These are phyloP conservation scores for Auriscalpium vulgare DNA, from an alignment of 768 basidiomycete genomes.

Conservation along the genomic window DNA sequence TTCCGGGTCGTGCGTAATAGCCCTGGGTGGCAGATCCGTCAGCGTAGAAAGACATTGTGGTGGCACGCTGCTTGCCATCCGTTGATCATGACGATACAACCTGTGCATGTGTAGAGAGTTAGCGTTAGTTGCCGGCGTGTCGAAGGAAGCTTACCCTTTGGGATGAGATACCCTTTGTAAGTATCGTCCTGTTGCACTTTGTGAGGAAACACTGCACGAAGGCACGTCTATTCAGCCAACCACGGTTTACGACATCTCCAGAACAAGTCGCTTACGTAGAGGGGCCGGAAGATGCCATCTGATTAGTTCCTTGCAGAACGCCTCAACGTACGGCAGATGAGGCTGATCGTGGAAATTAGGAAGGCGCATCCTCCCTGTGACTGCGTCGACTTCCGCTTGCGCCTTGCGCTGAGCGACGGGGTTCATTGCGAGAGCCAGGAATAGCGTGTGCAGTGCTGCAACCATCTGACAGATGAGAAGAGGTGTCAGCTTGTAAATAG, in stretches of 20 bases:
- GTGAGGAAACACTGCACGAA: neutral
- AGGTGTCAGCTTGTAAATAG: too few species aligned
- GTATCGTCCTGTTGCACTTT: conserved; percentile 1
- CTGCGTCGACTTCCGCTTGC: conserved; percentile 7
- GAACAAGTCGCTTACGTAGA: neutral
- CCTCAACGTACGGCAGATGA: conserved; percentile 6
- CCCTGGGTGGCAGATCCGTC: neutral
- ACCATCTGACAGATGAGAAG: too few species aligned
- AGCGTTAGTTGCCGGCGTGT: neutral
- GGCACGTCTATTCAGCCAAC: too few species aligned
- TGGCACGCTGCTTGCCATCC: neutral
- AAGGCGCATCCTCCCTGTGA: conserved; percentile 1
- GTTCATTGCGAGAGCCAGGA: neutral
- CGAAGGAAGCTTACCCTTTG: conserved; percentile 3
- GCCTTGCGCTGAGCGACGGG: conserved; percentile 6
- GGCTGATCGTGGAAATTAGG: conserved; percentile 3
- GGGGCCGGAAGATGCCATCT: conserved; percentile 1
- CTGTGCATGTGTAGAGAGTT: neutral
- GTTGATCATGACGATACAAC: neutral
- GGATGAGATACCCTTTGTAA: conserved; percentile 4
- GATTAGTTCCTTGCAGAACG: conserved; percentile 4
- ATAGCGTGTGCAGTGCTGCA: too few species aligned
- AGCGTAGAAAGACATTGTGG: too few species aligned
- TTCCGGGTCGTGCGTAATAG: conserved; percentile 1
- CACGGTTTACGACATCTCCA: too few species aligned